Evolutionary conservation across 2,329 filamentous ascomycete species (phyloP), one percentile per base, ranked within the genome.

Genomic region (Stachybotrys chlorohalonatus): DNA sequence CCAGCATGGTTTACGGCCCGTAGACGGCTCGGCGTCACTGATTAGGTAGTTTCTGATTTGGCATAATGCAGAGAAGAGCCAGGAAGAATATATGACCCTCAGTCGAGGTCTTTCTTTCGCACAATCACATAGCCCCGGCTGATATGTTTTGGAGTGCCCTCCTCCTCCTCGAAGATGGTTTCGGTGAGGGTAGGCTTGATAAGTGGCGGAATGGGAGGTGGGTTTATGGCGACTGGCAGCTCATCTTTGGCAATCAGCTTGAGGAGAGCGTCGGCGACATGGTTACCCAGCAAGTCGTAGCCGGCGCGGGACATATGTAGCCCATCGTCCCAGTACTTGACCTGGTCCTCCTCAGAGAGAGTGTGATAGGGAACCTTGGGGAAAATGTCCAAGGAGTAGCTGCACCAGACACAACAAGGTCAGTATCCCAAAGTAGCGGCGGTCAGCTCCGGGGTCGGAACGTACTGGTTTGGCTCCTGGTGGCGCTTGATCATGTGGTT

Each of bases 241-340:
- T 52, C 36, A 42, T 42, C 36, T 13, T 42, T 42, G 36, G 36
- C 15, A 5, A 78, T 60, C 46, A 84, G 68, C 32, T 74, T 70
- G 49, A 81, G 69, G 9, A 87, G 66, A 32, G 70, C 73, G 30
- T 77, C 73, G 50, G 77, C 83, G 52, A 87, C 72, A 55, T 78
- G 73, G 46, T 75, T 71, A 2, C 84, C 84, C 73, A 87, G 81
- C 61, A 80, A 70, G 62, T 85, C 76, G 70, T 87, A 87, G 7
- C 84, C 84, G 7, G 71, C 73, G 0, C 71, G 66, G 0, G 77
- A 80, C 9, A 86, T 72, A 68, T 87, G 84, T 24, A 86, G 59
- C 16, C 75, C 75, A 67, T 87, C 84, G 58, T 83, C 75, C 81
- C 83, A 87, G 61, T 82, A 79, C 55, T 68, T 70, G 2, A 70